These are phyloP conservation scores for Psilocybe cyanescens DNA, from an alignment of 768 basidiomycete species.

Conservation along the genomic window DNA sequence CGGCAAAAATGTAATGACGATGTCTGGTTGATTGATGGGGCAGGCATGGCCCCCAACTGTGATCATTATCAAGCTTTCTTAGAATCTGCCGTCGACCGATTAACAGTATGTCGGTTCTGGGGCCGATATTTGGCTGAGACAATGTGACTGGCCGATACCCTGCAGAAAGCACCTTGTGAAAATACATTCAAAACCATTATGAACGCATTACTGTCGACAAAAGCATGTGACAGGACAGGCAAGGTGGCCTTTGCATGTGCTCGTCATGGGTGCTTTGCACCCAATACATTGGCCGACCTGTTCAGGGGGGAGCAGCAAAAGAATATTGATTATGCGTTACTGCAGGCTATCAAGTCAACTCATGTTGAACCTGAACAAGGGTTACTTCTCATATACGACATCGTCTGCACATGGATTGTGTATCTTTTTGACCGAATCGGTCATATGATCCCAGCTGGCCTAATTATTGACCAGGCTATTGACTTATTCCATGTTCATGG, in stretches of 20 bases:
- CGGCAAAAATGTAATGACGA: conserved; percentile 9
- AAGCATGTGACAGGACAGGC: conserved; percentile 18
- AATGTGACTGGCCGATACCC: neutral
- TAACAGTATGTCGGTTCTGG: conserved; percentile 6
- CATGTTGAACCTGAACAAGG: conserved; percentile 15
- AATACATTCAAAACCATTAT: conserved; percentile 17
- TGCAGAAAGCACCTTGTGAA: conserved; percentile 20
- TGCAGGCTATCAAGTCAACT: conserved; percentile 12
- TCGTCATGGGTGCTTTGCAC: conserved; percentile 23
- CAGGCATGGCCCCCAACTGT: conserved; percentile 16
- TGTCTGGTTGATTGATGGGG: conserved; percentile 18
- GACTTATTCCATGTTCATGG: too few species aligned
- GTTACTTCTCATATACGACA: neutral
- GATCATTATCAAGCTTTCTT: conserved; percentile 11
- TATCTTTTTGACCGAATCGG: neutral
- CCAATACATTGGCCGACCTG: conserved; percentile 18
- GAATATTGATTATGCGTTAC: conserved; percentile 21
- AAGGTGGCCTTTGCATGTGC: conserved; percentile 20
- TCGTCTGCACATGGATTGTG: neutral
- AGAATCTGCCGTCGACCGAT: conserved; percentile 4
- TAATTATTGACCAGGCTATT: neutral
- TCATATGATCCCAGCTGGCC: neutral
- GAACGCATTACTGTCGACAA: conserved; percentile 6
- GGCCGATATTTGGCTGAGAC: neutral
- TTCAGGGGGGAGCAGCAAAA: conserved; percentile 27